Base-by-base conservation (phyloP, 148 eudicot species). In the Vaccinium vitisidaea region DNA sequence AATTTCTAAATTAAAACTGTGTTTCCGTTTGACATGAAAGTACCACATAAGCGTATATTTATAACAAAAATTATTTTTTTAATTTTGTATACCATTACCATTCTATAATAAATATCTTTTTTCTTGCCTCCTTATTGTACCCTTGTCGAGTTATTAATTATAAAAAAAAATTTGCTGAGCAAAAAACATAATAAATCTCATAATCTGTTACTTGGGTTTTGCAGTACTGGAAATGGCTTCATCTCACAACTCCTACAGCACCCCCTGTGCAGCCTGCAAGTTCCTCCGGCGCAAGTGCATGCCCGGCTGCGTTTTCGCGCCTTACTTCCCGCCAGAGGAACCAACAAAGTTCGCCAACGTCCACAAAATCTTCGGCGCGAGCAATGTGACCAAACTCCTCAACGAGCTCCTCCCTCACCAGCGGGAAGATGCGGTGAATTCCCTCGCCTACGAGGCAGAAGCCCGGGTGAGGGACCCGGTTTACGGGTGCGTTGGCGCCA, bases 261-360 rank as follows among this genome's bases (percentile, higher is more conserved):
- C 92, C 0, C 98, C 98, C 8, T 95, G 98, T 53, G 98, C 98
- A 6, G 98, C 97, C 55, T 95, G 98, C 93, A 95, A 95, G 85
- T 95, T 95, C 91, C 86, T 93, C n/a, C 85, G 98, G 55, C 75
- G 98, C 25, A 95, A 94, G 84, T 95, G 98, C 93, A 89, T 90
- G 90, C 94, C 93, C 0, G 94, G 92, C 3, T 95, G 98, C 94
- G 89, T 92, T 43, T 95, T 94, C 70, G 92, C 98, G 1, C 93
- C 98, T 0, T 92, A 95, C 80, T 95, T 95, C 86, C 98, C 98
- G 3, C 95, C 98, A 0, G 98, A 95, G 52, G 97, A 95, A 86
- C 98, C 98, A 0, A 93, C 92, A 23, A 93, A 92, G 48, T 95
- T 95, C 75, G 94, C 94, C 49, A 95, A 94, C 61, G 98, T 95